Conservation (phyloP, 768 basidiomycete species). For the Mycena venus region DNA sequence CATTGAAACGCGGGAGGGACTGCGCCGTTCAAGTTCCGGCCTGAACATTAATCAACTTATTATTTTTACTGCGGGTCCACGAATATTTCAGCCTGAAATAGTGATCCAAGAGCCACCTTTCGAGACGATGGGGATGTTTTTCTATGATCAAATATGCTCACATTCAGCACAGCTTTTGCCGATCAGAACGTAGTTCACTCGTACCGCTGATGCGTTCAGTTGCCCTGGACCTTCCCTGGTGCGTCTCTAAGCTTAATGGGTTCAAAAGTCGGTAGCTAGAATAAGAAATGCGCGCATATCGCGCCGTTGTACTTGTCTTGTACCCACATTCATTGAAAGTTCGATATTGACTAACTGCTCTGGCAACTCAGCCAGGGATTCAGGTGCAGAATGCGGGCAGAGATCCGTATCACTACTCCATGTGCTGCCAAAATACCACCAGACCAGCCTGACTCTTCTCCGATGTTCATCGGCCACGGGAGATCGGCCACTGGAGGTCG, state of each 20-base stretch:
- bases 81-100: background rate
- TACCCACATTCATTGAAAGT: background rate
- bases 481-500: too few relatives aligned
- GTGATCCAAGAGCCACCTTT: background rate
- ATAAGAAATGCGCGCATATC: background rate
- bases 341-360: conserved; percentile 1
- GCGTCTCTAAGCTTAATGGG: background rate
- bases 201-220: background rate
- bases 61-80: conserved; percentile 5
- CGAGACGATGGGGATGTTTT: conserved; percentile 6
- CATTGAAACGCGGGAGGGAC: conserved; percentile 5
- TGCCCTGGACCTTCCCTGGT: background rate
- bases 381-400: conserved; percentile 4
- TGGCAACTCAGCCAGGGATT: background rate
- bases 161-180: background rate
- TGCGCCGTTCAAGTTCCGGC: conserved; percentile 1
- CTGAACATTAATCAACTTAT: conserved; percentile 4
- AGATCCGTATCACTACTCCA: conserved; percentile 17
- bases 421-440: background rate
- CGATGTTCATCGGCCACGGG: conserved; percentile 9
- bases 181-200: conserved; percentile 12
- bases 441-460: too few relatives aligned
- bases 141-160: too few relatives aligned
- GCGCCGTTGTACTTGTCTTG: background rate
- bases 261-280: conserved; percentile 8